Base-by-base conservation (phyloP, 2,329 filamentous ascomycete species). In the Fusarium sp. region DNA sequence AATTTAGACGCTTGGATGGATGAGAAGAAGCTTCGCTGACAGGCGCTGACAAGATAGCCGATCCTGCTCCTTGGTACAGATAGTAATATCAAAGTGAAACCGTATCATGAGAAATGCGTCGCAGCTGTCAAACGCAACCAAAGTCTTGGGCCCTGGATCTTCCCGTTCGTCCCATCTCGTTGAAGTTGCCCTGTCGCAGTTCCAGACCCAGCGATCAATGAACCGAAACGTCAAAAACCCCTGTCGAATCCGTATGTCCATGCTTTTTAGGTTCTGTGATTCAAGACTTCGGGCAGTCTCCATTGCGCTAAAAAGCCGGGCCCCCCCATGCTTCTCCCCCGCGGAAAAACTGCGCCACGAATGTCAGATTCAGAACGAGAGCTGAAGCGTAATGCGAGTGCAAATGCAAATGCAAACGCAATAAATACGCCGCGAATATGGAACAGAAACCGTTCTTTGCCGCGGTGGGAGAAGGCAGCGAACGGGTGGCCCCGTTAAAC, bases 291-390 rank as follows among this genome's bases (percentile, higher is more conserved):
- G 72, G 63, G 27, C 59, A 71, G 63, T 33, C 59, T 67, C 69
- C 69, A 71, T 63, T 33, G n/a, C 43, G 55, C 48, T 62, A 48
- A 22, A 44, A 13, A 10, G 7, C 22, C 22, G 22, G 22, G 22
- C 22, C 2, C 23, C 27, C 27, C 27, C 43, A 45, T 40, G 27
- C 33, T 27, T 27, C 22, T 60, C 43, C 51, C 39, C 30, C 49
- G 51, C 54, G 56, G 54, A 52, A 30, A 30, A 30, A 33, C 70
- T 72, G 68, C 70, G 70, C 70, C 70, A 72, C 70, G 65, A 56
- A 46, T 65, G 60, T 67, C 54, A 65, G 67, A 61, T 50, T 60
- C 43, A 48, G 27, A 46, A 30, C 27, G 27, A 37, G 13, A 59
- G 32, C 30, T 43, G 32, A 50, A 59, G 58, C 58, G 44, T 62